Evolutionary conservation across 73 alveolate species (phyloP).

Genomic region (Tetrahymena borealis): DNA sequence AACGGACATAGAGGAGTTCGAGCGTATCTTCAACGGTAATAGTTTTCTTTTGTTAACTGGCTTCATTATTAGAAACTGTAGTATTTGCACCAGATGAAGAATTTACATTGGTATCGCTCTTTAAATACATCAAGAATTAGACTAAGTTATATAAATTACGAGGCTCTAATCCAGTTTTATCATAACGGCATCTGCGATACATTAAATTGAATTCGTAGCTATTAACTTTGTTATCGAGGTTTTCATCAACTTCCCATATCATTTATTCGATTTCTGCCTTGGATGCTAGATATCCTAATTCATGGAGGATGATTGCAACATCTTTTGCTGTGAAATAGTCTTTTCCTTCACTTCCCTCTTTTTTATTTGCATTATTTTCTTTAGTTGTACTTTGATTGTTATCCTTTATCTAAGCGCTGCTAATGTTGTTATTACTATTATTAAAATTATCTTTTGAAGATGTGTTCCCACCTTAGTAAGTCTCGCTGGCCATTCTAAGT

Average conservation of each 20-base stretch:
- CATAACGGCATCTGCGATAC: slow-evolving; percentile 64
- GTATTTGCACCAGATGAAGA: not conserved
- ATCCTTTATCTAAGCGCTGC: not conserved
- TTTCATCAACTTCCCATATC: slow-evolving; percentile 77
- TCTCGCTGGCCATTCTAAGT: not conserved
- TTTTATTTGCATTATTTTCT: slow-evolving; percentile 19
- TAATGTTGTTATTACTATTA: slow-evolving; percentile 2
- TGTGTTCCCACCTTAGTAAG: not conserved
- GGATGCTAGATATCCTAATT: slow-evolving; percentile 9
- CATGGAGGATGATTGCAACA: slow-evolving; percentile 5
- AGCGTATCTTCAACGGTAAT: slow-evolving; percentile 69
- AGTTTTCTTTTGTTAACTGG: slow-evolving; percentile 50
- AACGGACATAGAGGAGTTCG: slow-evolving; percentile 60
- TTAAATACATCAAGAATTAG: slow-evolving; percentile 53
- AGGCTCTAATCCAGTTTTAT: slow-evolving; percentile 65
- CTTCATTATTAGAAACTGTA: not conserved
- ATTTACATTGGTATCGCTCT: not conserved
- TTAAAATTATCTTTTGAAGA: not conserved
- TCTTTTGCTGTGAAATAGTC: slow-evolving; percentile 8
- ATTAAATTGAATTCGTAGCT: slow-evolving; percentile 64
- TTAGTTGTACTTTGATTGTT: slow-evolving; percentile 5
- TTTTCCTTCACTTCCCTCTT: slow-evolving; percentile 7
- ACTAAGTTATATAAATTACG: slow-evolving; percentile 53
- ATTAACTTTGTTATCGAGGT: slow-evolving; percentile 50
- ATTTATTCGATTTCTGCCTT: slow-evolving; percentile 58